Base-by-base conservation (phyloP, 2,329 filamentous ascomycete species). In the Aspergillus puulaauensis region DNA sequence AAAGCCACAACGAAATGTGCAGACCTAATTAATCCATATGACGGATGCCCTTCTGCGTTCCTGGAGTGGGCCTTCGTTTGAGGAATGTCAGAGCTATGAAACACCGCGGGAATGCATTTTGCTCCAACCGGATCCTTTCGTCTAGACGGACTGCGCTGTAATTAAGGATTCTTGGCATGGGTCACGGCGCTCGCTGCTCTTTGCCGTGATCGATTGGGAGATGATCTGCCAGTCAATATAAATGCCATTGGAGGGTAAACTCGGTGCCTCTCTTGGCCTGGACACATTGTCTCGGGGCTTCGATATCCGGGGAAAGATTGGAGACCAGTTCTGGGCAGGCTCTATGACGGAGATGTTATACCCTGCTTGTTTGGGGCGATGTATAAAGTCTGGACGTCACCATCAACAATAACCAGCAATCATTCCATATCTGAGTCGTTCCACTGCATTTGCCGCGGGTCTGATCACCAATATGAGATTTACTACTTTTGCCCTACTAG, bases 161-260 rank as follows among this genome's bases (percentile, higher is more conserved):
- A 31, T 31, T 12, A 31, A 31, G 27, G 27, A 3, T 11, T 11
- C 27, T 31, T 31, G 23, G 24, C 23, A 9, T 27, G 5, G 2
- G 8, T 41, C 5, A 14, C 21, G 6, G 15, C 9, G 17, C 19
- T 35, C 11, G 11, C 37, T 23, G 37, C 37, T 31, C 9, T 11
- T 17, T 31, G 21, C 47, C 51, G 51, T 46, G 41, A 9, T 37
- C 21, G 45, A 53, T 53, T 17, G 40, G 51, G 51, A 37, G 41
- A 14, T 19, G 50, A 33, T 21, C 39, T 43, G 37, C 39, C 27
- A 11, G 8, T 3, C 17, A 15, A 11, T 19, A 15, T n/a, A 11
- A 31, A 31, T 31, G 41, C 31, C 14, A 53, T 53, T 53, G 27
- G 51, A 39, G 51, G 51, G 41, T 31, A 53, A 53, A 52, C 33